Evolutionary conservation across 805 yeast species (phyloP), one percentile per base, ranked within the genome.

Genomic region (Lipomyces starkeyi): DNA sequence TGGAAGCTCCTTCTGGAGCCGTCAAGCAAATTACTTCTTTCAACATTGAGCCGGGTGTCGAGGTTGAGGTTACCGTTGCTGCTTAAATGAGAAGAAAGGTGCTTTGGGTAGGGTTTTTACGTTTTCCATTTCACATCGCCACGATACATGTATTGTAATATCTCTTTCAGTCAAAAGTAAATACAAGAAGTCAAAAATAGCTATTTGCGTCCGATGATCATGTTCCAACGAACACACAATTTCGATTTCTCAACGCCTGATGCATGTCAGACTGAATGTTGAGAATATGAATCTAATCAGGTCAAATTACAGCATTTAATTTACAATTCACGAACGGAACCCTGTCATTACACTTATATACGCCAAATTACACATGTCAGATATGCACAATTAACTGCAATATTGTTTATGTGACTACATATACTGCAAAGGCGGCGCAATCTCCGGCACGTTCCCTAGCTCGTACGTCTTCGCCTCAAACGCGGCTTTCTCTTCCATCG

Each of bases 1-100:
- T 95, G 84, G 94, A 91, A 85, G 97, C 98, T 76, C 97, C 98
- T 84, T 91, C 97, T 81, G 85, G 87, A 75, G 83, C 88, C 76
- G 97, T 94, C 84, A 93, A 91, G 91, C 91, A 89, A 85, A 92
- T 94, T 86, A 93, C 98, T 79, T 93, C 93, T 83, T 90, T 93
- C 90, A 91, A 97, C 86, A 90, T 94, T 83, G 97, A 93, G 87
- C 97, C 98, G 80, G 98, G 98, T 91, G 98, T 94, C 81, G 97
- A 93, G 88, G 95, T 94, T 62, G 74, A 71, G 68, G 66, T 73
- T 69, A 73, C 75, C 64, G 66, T 73, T 58, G 75, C 75, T 58
- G 68, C 64, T 37, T 72, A 65, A 70, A 61, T 63, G 3, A 17
- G n/a, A 34, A 58, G 57, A 57, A 40, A n/a, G 37, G 43, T 35